phyloP scores from a whole-genome alignment of 495 filamentous ascomycete genomes.

The Trichoderma virens region DNA sequence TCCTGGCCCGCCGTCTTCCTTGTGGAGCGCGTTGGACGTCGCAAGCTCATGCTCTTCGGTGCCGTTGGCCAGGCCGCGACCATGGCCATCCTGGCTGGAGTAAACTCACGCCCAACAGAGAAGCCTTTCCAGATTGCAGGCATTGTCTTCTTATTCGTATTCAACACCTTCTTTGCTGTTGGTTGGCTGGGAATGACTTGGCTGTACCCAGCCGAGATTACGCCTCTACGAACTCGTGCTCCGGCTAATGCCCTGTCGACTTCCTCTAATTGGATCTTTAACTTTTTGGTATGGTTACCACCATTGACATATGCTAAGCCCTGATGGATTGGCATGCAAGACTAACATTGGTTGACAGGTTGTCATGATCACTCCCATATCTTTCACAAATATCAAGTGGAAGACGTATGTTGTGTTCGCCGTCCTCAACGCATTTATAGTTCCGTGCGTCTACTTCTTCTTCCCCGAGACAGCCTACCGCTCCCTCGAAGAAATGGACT shows the following conservation, averaged over 20 bases:
- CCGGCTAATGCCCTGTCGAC: slow-evolving; percentile 67
- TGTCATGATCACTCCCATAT: slow-evolving; percentile 64
- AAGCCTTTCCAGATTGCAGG: slow-evolving; percentile 6
- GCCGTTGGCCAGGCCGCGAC: slow-evolving; percentile 59
- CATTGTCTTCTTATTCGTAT: slow-evolving; percentile 58
- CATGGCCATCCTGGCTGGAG: slow-evolving; percentile 59
- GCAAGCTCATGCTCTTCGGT: slow-evolving; percentile 65
- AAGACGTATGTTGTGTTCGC: slow-evolving; percentile 76
- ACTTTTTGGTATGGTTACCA: slow-evolving; percentile 6
- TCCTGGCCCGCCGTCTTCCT: slow-evolving; percentile 66
- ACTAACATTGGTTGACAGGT: slow-evolving; percentile 24
- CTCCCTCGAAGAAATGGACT: slow-evolving; percentile 38
- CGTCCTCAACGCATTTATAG: slow-evolving; percentile 64
- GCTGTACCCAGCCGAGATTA: slow-evolving; percentile 70
- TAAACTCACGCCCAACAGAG: slow-evolving; percentile 24
- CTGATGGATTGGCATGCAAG: background rate
- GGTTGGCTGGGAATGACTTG: slow-evolving; percentile 68
- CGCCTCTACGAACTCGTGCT: slow-evolving; percentile 63
- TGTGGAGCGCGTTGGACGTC: slow-evolving; percentile 46
- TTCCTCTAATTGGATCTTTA: slow-evolving; percentile 33
- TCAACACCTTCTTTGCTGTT: slow-evolving; percentile 70
- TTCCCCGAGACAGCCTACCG: slow-evolving; percentile 55
- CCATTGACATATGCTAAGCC: no score
- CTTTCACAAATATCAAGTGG: slow-evolving; percentile 59
- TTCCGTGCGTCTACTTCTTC: slow-evolving; percentile 53